Conservation (phyloP, 768 basidiomycete genomes). For the Cystobasidiopsis lactophilus region DNA sequence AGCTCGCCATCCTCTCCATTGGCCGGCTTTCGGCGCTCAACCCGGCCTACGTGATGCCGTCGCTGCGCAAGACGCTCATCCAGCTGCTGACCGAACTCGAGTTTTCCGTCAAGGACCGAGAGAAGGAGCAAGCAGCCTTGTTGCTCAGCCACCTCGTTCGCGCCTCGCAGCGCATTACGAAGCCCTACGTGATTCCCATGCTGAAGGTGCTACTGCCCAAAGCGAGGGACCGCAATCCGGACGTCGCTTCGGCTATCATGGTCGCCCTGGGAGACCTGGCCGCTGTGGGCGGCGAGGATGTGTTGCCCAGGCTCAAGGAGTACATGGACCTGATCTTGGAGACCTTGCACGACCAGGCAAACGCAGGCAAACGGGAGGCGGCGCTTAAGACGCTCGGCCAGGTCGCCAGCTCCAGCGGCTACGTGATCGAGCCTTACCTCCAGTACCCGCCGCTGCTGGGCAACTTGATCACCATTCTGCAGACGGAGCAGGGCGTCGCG, state of each 20-base stretch:
- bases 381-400: slow-evolving; percentile 86
- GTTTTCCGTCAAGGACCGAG: slow-evolving; percentile 54
- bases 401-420: slow-evolving; percentile 83
- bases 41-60: slow-evolving; percentile 97
- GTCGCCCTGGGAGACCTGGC: slow-evolving; percentile 87
- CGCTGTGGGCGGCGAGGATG: slow-evolving; percentile 80
- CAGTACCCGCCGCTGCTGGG: slow-evolving; percentile 81
- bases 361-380: slow-evolving; percentile 54
- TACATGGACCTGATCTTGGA: slow-evolving; percentile 77
- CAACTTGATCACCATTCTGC: slow-evolving; percentile 58
- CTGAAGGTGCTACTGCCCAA: slow-evolving; percentile 77
- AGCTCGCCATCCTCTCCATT: slow-evolving; percentile 72
- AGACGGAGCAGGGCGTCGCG: slow-evolving; percentile 42
- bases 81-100: slow-evolving; percentile 91
- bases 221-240: slow-evolving; percentile 60
- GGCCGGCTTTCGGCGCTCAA: slow-evolving; percentile 86
- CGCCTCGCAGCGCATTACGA: slow-evolving; percentile 80
- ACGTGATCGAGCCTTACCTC: slow-evolving; percentile 71
- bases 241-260: slow-evolving; percentile 75
- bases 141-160: slow-evolving; percentile 71
- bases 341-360: slow-evolving; percentile 67
- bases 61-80: slow-evolving; percentile 78
- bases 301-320: slow-evolving; percentile 54
- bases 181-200: slow-evolving; percentile 85
- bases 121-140: slow-evolving; percentile 67